Conservation (phyloP, 176 grass and related monocot genomes). For the Carex parvula region DNA sequence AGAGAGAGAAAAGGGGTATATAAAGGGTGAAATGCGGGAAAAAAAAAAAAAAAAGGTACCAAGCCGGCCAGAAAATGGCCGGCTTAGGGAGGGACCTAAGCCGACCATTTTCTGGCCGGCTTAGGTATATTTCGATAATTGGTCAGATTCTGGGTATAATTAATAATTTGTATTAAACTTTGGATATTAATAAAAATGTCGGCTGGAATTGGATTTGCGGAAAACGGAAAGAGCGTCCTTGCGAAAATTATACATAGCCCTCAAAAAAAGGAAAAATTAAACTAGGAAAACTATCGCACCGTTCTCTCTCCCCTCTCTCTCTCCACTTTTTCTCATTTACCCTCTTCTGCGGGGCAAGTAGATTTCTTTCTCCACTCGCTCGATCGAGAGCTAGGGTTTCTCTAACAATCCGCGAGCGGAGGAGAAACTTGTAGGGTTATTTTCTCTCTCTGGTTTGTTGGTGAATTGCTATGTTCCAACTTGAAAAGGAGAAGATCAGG, state of each 20-base stretch:
- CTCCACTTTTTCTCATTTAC: constrained; percentile 14
- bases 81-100: no score
- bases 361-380: neutral
- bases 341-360: constrained; percentile 4
- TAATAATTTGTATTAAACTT: no score
- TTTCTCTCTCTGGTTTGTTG: neutral
- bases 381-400: constrained; percentile 21
- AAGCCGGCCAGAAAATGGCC: no score
- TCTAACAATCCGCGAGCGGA: neutral
- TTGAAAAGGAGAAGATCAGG: constrained; percentile 27
- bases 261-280: neutral
- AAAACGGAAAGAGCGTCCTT: neutral
- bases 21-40: no score
- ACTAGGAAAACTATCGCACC: neutral
- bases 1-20: no score
- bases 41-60: no score
- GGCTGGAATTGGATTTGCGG: neutral
- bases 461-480: constrained; percentile 13
- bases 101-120: no score
- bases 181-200: no score
- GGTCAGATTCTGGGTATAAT: no score
- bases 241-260: neutral
- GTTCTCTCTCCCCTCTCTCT: neutral
- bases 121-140: no score
- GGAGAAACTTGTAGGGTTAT: neutral